Conservation (phyloP, 129 eudicot species). For the Flaveria sonorensis region DNA sequence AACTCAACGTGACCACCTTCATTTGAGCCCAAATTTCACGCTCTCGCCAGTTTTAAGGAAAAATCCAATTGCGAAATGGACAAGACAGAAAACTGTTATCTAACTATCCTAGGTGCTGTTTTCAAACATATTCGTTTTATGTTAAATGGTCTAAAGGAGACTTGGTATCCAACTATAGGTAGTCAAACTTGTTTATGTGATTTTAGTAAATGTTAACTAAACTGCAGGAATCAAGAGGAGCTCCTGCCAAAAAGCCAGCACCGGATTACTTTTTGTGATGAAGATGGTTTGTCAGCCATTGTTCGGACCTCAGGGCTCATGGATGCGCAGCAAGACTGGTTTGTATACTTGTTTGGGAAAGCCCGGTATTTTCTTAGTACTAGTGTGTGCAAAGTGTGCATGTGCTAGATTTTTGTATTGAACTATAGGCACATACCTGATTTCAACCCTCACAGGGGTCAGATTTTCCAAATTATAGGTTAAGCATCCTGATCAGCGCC, state of each 20-base stretch:
- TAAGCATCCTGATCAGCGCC: neutral
- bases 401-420: conserved; percentile 3
- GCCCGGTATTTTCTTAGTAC: neutral
- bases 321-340: neutral
- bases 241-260: neutral
- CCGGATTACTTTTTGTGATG: conserved; percentile 12
- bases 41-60: too few relatives aligned
- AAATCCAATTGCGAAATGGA: too few relatives aligned
- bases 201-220: neutral
- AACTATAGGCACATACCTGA: neutral
- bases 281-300: neutral
- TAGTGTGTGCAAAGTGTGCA: neutral
- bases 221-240: conserved; percentile 7
- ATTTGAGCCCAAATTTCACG: too few relatives aligned
- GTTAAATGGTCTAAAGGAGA: too few relatives aligned
- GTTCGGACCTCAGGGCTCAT: neutral
- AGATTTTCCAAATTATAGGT: neutral
- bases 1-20: too few relatives aligned
- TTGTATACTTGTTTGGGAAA: neutral
- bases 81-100: too few relatives aligned
- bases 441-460: neutral
- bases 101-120: too few relatives aligned
- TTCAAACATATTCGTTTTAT: too few relatives aligned
- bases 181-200: neutral
- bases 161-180: too few relatives aligned